phyloP scores from a whole-genome alignment of 148 eudicot genomes.

The Salicornia ramosissima region DNA sequence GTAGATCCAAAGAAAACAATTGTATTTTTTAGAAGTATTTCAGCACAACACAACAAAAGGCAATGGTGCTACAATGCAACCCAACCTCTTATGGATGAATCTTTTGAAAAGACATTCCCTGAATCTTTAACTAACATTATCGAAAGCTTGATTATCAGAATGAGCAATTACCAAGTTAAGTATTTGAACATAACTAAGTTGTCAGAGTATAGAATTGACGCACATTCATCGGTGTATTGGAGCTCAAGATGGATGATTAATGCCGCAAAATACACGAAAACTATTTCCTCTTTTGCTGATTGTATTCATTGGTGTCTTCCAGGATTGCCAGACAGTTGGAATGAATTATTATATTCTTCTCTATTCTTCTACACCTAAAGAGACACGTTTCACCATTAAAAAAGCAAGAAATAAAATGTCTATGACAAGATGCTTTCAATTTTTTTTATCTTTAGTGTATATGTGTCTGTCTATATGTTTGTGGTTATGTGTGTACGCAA shows the following conservation, averaged over 20 bases:
- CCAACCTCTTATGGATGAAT: neutral
- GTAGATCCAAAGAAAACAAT: slow-evolving; percentile 4
- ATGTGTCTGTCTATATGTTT: too few species aligned
- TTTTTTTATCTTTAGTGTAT: too few species aligned
- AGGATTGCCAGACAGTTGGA: slow-evolving; percentile 40
- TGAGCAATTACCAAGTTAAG: slow-evolving; percentile 5
- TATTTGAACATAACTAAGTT: slow-evolving; percentile 37
- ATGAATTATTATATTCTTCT: slow-evolving; percentile 29
- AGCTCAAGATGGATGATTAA: slow-evolving; percentile 10
- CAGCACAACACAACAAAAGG: slow-evolving; percentile 17
- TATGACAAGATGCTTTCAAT: too few species aligned
- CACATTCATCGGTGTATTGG: slow-evolving; percentile 24
- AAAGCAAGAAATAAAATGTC: too few species aligned
- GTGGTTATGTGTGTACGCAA: too few species aligned
- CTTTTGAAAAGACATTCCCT: slow-evolving; percentile 8
- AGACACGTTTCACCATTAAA: too few species aligned
- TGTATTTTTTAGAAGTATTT: slow-evolving; percentile 19
- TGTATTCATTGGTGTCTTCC: slow-evolving; percentile 49
- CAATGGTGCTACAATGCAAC: slow-evolving; percentile 21
- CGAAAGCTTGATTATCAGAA: slow-evolving; percentile 16
- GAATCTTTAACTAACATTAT: slow-evolving; percentile 18
- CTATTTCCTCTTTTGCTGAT: slow-evolving; percentile 12
- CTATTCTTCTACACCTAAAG: slow-evolving; percentile 9
- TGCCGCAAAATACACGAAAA: slow-evolving; percentile 2
- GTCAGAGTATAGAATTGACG: slow-evolving; percentile 32